Conservation (phyloP, 768 basidiomycete genomes). For the Auricularia sp. region DNA sequence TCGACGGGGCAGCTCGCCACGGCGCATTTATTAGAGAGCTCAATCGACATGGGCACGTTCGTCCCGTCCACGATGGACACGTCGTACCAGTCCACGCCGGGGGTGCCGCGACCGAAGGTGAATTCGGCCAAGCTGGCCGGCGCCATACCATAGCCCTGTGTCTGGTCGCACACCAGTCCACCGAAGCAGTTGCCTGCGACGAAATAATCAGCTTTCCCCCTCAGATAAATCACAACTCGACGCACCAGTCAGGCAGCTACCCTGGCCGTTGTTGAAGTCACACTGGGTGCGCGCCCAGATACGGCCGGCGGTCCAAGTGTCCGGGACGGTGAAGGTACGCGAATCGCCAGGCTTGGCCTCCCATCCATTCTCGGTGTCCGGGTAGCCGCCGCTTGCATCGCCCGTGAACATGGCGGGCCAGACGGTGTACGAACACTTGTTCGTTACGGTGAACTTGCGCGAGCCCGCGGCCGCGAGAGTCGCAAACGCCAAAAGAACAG, state of each 20-base stretch:
- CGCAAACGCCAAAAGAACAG: background rate
- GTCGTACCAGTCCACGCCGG: background rate
- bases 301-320: background rate
- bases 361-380: background rate
- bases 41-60: background rate
- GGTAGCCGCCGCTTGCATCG: background rate
- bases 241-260: background rate
- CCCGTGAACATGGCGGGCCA: background rate
- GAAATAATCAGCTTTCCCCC: no score
- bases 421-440: slow-evolving; percentile 2
- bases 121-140: background rate
- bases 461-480: background rate
- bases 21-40: background rate
- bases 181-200: background rate
- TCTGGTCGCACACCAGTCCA: background rate
- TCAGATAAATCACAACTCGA: no score
- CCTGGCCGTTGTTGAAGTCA: background rate
- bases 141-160: background rate
- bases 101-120: background rate
- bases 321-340: background rate
- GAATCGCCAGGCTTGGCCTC: background rate
- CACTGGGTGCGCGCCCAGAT: background rate
- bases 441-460: background rate
- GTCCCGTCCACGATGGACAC: background rate
- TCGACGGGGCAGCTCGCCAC: background rate